Percentiles rank a stretch among this genome's conserved stretches.
These are phyloP conservation scores for Solanum pimpinellifolium DNA, from an alignment of 257 asterid genomes.

Conservation along the genomic window DNA sequence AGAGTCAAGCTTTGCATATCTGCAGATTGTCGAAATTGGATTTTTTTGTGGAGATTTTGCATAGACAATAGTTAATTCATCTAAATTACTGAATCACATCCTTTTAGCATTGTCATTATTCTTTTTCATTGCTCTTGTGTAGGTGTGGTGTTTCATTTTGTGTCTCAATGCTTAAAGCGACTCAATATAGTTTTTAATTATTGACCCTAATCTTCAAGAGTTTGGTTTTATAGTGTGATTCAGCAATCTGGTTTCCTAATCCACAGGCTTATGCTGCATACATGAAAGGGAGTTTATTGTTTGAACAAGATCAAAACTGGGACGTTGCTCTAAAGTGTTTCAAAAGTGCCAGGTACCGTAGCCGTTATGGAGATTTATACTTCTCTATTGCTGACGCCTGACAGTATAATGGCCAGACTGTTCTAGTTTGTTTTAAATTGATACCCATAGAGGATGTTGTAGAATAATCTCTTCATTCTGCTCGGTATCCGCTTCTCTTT, in stretches of 20 bases:
- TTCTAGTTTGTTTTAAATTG: not conserved
- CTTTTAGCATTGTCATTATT: not conserved
- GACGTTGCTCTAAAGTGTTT: slow-evolving; percentile 81
- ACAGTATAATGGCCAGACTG: not conserved
- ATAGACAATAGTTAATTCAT: not conserved
- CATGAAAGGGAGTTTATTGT: slow-evolving; percentile 85
- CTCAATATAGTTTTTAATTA: not conserved
- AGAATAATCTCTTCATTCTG: not conserved
- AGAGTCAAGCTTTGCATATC: not conserved
- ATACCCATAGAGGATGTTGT: not conserved
- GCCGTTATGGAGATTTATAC: not conserved
- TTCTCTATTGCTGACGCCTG: not conserved
- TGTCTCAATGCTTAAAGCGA: not conserved
- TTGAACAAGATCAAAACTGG: slow-evolving; percentile 94
- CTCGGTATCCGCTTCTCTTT: not conserved
- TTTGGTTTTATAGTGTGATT: not conserved
- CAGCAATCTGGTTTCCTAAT: slow-evolving; percentile 6
- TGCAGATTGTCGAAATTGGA: not conserved
- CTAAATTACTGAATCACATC: not conserved
- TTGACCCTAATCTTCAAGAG: not conserved
- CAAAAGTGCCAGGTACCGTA: slow-evolving; percentile 73
- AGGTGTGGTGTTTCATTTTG: not conserved
- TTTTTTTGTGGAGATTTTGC: not conserved
- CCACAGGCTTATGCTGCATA: slow-evolving; percentile 89
- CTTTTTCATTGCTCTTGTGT: not conserved